Evolutionary conservation across 495 filamentous ascomycete genomes (phyloP), one percentile per base, ranked within the genome.

Genomic region (Penicillium paradoxum): DNA sequence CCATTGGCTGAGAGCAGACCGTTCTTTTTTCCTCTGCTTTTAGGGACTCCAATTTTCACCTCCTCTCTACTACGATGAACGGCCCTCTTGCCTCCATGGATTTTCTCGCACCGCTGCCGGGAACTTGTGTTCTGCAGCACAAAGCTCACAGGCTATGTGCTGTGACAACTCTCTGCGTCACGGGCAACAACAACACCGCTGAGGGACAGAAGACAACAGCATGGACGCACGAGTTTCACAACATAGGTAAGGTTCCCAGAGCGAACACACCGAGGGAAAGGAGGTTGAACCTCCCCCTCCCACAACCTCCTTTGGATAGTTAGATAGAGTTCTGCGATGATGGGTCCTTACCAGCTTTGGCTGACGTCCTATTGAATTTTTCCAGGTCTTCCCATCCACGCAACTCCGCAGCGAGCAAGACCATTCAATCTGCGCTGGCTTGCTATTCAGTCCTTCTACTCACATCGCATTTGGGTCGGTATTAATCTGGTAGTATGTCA

Each of bases 1-100:
- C 37, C 39, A 22, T 19, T 34, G 37, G 27, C 48, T 51, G 48
- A 51, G 25, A 33, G 27, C 42, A 44, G 42, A 44, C n/a, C 10
- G 21, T n/a, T 18, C 10, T 42, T 15, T 27, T 1, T 44, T 22
- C 29, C 24, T 25, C 24, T 30, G n/a, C 42, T 25, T 44, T 29
- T 30, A 44, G 24, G 9, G 15, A 10, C 15, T 3, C 37, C n/a
- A 11, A 6, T 18, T 18, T 1, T 9, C 15, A 37, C 2, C 34
- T 3, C 8, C 2, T n/a, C 1, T 11, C 2, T 10, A 3, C 18
- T 4, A 5, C 3, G 3, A 10, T 39, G 4, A 18, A 37, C 1
- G 25, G 4, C 8, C 8, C 25, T 8, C 8, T 27, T 27, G 8
- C 8, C 25, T 27, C 25, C 4, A 18, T 14, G 17, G 18, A 19